Evolutionary conservation across 192 early-diverging fungal species (phyloP), one percentile per base, ranked within the genome.

Genomic region (Kickxella alabastrina): DNA sequence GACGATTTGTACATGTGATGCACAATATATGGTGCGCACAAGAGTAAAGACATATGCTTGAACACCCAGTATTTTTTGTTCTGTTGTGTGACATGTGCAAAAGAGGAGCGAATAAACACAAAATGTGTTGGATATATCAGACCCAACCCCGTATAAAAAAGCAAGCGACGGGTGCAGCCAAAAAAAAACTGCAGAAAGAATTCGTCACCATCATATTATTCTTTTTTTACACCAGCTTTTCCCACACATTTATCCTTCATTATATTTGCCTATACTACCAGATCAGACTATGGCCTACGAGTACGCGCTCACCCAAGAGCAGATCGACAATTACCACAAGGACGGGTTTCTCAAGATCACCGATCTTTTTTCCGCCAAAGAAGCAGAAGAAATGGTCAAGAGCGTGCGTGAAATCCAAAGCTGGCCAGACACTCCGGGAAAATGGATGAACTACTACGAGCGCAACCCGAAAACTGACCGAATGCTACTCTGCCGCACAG

Each of bases 401-500:
- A 62, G 67, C 21, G 70, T 73, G 15, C 48, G 76, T 10, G 62
- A 77, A 12, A 62, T 82, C 44, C 70, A 72, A 38, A 62, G 49
- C 59, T 80, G 79, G 82, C 70, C 69, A 15, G 63, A 80, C 13
- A 54, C 57, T 25, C 78, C 79, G 2, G 75, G 72, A 2, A 84
- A 82, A 31, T 84, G 80, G 78, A 84, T 84, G 82, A 77, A 82
- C 58, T 84, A 82, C 59, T 82, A 84, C 54, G 82, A 84, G 57
- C 52, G 43, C 17, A 82, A 80, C 62, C 68, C 62, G 26, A 27
- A 25, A 10, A 77, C 70, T 17, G 60, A 57, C 21, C 52, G 62
- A n/a, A 72, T 59, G 24, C 70, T 72, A 38, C 75, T 84, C 5
- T 84, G 82, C 45, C 79, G 82, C 43, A 84, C 80, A 2, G 80